These are phyloP conservation scores for Maudiozyma pseudohumilis DNA, from an alignment of 805 yeast genomes.

Conservation along the genomic window DNA sequence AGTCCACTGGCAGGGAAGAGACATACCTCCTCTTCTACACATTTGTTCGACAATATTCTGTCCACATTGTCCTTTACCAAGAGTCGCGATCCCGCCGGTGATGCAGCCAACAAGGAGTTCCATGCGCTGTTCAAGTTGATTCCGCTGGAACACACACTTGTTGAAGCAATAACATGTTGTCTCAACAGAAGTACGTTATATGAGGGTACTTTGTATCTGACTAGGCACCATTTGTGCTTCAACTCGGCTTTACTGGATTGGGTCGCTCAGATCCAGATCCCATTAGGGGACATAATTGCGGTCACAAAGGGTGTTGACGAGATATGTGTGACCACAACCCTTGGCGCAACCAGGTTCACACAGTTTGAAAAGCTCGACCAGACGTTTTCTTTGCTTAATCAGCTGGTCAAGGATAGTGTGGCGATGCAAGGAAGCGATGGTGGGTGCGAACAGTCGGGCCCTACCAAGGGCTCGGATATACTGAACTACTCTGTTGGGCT, in stretches of 20 bases:
- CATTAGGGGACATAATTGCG: conserved; percentile 52
- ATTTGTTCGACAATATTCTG: conserved; percentile 19
- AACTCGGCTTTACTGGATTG: conserved; percentile 75
- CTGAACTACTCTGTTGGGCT: conserved; percentile 3
- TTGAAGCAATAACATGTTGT: conserved; percentile 86
- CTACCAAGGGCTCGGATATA: conserved; percentile 3
- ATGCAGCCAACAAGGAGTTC: conserved; percentile 50
- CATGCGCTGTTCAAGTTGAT: conserved; percentile 63
- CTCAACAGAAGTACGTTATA: conserved; percentile 73
- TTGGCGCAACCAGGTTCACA: conserved; percentile 70
- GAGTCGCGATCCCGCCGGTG: conserved; percentile 10
- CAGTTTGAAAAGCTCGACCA: conserved; percentile 77
- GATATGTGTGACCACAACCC: conserved; percentile 54
- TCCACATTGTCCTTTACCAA: conserved; percentile 11
- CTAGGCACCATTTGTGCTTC: conserved; percentile 74
- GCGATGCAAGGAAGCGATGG: neutral
- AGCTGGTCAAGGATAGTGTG: conserved; percentile 46
- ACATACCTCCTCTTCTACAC: too few relatives aligned
- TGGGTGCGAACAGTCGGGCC: neutral
- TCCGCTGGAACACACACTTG: conserved; percentile 57
- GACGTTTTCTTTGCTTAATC: conserved; percentile 56
- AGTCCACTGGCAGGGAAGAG: neutral
- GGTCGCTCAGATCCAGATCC: conserved; percentile 73
- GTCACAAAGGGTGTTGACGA: conserved; percentile 69
- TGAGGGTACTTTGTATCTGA: conserved; percentile 79